These are phyloP conservation scores for Penicillium sp. DNA, from an alignment of 2,329 filamentous ascomycete species.

Conservation along the genomic window DNA sequence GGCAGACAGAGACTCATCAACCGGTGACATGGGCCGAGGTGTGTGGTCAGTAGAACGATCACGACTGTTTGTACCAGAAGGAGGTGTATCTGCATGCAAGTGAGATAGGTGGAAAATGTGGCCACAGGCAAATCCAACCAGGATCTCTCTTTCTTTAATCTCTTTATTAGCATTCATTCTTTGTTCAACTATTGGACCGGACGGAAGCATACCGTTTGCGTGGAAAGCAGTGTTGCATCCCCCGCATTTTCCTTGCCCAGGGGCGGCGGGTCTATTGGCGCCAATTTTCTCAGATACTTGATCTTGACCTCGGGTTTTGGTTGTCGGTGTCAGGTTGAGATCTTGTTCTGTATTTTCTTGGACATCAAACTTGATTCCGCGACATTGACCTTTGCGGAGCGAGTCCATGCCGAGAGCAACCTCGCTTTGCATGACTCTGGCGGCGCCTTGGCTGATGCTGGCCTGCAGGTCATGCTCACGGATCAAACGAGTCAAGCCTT, in stretches of 20 bases:
- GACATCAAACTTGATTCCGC: slow-evolving; percentile 87
- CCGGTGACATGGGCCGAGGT: slow-evolving; percentile 25
- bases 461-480: slow-evolving; percentile 95
- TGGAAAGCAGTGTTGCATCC: slow-evolving; percentile 42
- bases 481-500: slow-evolving; percentile 87
- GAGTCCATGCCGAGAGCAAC: slow-evolving; percentile 81
- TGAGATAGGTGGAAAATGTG: slow-evolving; percentile 68
- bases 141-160: slow-evolving; percentile 53
- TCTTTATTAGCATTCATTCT: background rate
- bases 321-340: slow-evolving; percentile 14
- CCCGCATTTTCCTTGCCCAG: slow-evolving; percentile 36
- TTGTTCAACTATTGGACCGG: background rate
- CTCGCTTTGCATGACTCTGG: slow-evolving; percentile 82
- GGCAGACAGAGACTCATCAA: slow-evolving; percentile 30
- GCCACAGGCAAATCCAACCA: slow-evolving; percentile 69
- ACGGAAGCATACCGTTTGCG: slow-evolving; percentile 35
- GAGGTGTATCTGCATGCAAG: slow-evolving; percentile 47
- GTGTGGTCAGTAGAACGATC: slow-evolving; percentile 22
- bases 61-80: slow-evolving; percentile 22
- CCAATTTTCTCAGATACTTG: slow-evolving; percentile 8
- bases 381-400: slow-evolving; percentile 75
- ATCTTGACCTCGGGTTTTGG: slow-evolving; percentile 15
- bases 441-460: slow-evolving; percentile 87
- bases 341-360: slow-evolving; percentile 32
- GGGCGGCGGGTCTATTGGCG: slow-evolving; percentile 4